Evolutionary conservation across 495 filamentous ascomycete species (phyloP), one percentile per base, ranked within the genome.

Genomic region (Pseudomonodictys pantanalensis): DNA sequence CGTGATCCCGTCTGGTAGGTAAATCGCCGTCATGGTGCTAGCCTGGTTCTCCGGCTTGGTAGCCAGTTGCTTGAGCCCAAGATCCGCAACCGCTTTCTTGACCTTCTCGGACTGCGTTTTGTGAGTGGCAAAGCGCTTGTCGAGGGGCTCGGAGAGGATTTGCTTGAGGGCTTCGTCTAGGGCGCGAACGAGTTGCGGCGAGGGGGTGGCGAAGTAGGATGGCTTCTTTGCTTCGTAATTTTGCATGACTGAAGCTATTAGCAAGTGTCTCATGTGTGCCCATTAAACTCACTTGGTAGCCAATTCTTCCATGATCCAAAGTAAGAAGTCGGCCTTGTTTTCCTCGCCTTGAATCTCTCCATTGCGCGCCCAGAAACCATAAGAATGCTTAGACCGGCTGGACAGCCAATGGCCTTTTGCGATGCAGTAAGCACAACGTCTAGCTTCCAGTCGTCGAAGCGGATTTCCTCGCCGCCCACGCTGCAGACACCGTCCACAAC

Each of bases 161-260:
- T 96, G 90, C 32, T 72, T 84, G 25, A 98, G 79, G n/a, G 92
- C 85, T 20, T 93, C 97, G 78, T 98, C 89, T 39, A 98, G 84
- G 30, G 93, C 93, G 71, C 88, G 92, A 63, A 98, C 80, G 38
- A 98, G 85, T 75, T 98, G 93, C 5, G 93, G 95, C 11, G 90
- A 88, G 0, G 93, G 93, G 11, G 93, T 98, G 25, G 93, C 93
- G 72, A 98, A 98, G 78, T 98, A 98, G 11, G 90, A 95, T 39
- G 95, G 83, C 76, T 97, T 98, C 76, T 88, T 86, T 65, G 89
- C 89, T 77, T 98, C 93, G 77, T 98, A 98, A 72, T 96, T 96
- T 77, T 92, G 84, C 93, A 98, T 97, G 69, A 98, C 82, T 86
- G 47, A 10, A 33, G n/a, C 56, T 32, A 46, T 65, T 49, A 60